Evolutionary conservation across 2,329 filamentous ascomycete species (phyloP), one percentile per base, ranked within the genome.

Genomic region (Rutstroemia sp.): DNA sequence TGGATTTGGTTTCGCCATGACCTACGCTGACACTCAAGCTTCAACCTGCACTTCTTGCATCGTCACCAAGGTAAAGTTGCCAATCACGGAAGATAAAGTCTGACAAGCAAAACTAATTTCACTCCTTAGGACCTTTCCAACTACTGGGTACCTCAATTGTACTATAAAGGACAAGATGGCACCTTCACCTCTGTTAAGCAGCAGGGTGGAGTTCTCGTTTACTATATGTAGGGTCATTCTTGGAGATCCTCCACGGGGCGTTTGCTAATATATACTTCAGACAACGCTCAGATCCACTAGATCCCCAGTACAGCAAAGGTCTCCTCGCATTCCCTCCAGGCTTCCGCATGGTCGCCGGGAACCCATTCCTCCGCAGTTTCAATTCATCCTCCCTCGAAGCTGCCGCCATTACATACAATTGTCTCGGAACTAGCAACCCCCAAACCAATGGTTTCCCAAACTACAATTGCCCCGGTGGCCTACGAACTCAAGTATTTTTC

Each of bases 91-190:
- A 4, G 14, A 30, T 21, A 12, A 12, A 23, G 4, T 21, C 49
- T 8, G 27, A 18, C n/a, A 5, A 14, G 3, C 3, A 16, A 27
- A 18, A 16, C 16, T 3, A 14, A 10, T 30, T 30, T 56, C 19
- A 54, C 45, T 6, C 30, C 25, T 16, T 19, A 57, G 55, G 55
- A 87, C 66, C 69, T 78, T 56, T 84, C 79, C 58, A 85, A 82
- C 68, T 88, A 88, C 71, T 88, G 85, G 84, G 79, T 79, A n/a
- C 83, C 85, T 0, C 75, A 74, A 61, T 72, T 87, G 3, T 82
- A 78, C 65, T 74, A 74, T 57, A 70, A 78, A 58, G 75, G 77
- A 46, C 66, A 76, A 45, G 79, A 84, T 64, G 82, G 83, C 12
- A 79, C 73, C 54, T 83, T 86, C 66, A 73, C 74, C 54, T 64